A percentile compares a stretch with the other conserved stretches of the same genome.
These are phyloP conservation scores for Xerocomellus amylosporus DNA, from an alignment of 768 basidiomycete species.

Conservation along the genomic window DNA sequence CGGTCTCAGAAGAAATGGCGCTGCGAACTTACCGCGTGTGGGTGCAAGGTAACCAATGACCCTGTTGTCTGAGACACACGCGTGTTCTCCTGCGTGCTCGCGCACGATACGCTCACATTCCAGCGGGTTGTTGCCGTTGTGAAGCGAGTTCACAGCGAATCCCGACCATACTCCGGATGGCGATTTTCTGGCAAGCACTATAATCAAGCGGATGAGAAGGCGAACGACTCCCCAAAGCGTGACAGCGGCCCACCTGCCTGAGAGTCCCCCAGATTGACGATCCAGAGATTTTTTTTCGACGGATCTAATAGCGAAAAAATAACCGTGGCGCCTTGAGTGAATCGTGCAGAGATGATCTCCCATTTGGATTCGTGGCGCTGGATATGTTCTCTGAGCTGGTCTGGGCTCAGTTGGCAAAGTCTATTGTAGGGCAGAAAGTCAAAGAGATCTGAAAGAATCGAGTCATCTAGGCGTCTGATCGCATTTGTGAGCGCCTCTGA, in stretches of 20 bases:
- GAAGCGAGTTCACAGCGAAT: slow-evolving; percentile 25
- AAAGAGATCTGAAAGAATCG: slow-evolving; percentile 43
- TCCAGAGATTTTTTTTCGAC: slow-evolving; percentile 29
- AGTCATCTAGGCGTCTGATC: slow-evolving; percentile 41
- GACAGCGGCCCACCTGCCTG: slow-evolving; percentile 28
- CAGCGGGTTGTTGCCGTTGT: slow-evolving; percentile 30
- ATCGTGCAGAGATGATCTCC: slow-evolving; percentile 33
- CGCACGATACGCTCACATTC: slow-evolving; percentile 28
- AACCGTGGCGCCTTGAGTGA: slow-evolving; percentile 34
- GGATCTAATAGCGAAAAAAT: slow-evolving; percentile 33
- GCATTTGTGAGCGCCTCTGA: slow-evolving; percentile 39
- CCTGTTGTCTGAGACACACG: slow-evolving; percentile 31
- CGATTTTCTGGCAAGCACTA: slow-evolving; percentile 24
- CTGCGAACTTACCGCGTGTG: slow-evolving; percentile 33
- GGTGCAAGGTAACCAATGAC: slow-evolving; percentile 40
- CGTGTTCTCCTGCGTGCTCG: slow-evolving; percentile 32
- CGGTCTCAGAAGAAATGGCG: background rate
- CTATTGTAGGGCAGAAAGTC: slow-evolving; percentile 41
- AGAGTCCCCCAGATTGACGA: slow-evolving; percentile 36
- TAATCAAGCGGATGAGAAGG: background rate
- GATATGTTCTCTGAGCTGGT: slow-evolving; percentile 40
- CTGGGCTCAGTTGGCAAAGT: slow-evolving; percentile 37
- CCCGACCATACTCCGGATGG: slow-evolving; percentile 22
- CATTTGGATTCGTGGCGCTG: slow-evolving; percentile 36
- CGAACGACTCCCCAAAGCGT: background rate